Conservation (phyloP, 2,329 filamentous ascomycete genomes). For the Aurifilum marmelostoma region DNA sequence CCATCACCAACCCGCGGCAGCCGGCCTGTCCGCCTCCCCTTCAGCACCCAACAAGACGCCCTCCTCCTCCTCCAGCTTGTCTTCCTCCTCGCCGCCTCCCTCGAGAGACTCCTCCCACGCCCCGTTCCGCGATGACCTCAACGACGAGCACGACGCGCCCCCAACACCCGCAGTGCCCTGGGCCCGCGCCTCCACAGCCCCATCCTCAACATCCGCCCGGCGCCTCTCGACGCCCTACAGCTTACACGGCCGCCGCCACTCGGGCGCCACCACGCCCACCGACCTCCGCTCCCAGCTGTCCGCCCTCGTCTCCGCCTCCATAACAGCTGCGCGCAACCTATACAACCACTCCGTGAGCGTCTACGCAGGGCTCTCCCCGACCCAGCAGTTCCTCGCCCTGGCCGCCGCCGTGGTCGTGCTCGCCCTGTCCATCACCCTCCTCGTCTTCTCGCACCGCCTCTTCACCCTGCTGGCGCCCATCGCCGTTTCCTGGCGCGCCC, state of each 20-base stretch:
- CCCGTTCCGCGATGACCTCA: conserved; percentile 36
- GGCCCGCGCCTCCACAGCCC: conserved; percentile 32
- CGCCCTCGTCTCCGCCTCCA: conserved; percentile 44
- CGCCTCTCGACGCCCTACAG: conserved; percentile 50
- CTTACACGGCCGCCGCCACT: conserved; percentile 33
- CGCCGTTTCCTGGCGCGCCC: conserved; percentile 75
- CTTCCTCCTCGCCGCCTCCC: conserved; percentile 30
- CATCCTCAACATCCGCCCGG: conserved; percentile 33
- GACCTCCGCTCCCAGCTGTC: conserved; percentile 25
- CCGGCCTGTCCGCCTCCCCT: conserved; percentile 51
- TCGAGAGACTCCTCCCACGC: conserved; percentile 21
- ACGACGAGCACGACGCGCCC: conserved; percentile 35
- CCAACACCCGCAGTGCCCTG: conserved; percentile 47
- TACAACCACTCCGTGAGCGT: conserved; percentile 50
- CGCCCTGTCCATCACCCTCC: conserved; percentile 66
- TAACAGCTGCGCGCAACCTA: conserved; percentile 47
- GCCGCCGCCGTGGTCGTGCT: conserved; percentile 53
- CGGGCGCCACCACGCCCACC: conserved; percentile 42
- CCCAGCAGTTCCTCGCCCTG: conserved; percentile 65
- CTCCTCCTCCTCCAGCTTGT: conserved; percentile 34
- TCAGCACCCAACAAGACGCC: conserved; percentile 34
- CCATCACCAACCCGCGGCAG: conserved; percentile 51
- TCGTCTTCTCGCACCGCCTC: conserved; percentile 79
- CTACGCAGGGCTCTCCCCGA: conserved; percentile 59
- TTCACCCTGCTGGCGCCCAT: conserved; percentile 75